phyloP scores from a whole-genome alignment of 495 filamentous ascomycete genomes.

The Trichoderma reesei region DNA sequence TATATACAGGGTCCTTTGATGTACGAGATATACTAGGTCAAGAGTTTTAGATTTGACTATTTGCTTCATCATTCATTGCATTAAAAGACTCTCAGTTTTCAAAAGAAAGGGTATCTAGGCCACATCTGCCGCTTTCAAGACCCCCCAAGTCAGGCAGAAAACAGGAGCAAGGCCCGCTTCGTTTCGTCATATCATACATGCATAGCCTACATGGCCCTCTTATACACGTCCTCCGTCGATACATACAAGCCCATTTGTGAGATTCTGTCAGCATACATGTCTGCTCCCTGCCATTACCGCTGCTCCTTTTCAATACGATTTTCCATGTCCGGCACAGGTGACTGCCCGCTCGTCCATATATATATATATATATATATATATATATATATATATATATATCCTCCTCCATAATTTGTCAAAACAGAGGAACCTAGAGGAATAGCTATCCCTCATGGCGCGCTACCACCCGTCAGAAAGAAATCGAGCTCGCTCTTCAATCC shows the following conservation, averaged over 20 bases:
- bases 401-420: background rate
- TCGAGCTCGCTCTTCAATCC: conserved; percentile 56
- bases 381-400: no score
- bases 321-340: no score
- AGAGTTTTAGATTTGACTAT: no score
- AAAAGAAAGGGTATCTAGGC: no score
- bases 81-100: no score
- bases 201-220: background rate
- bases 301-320: background rate
- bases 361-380: no score
- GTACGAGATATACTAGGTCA: background rate
- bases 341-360: no score
- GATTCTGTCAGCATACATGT: background rate
- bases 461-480: conserved; percentile 50
- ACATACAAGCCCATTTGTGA: background rate
- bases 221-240: background rate
- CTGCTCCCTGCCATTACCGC: background rate
- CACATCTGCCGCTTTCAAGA: no score
- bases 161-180: background rate
- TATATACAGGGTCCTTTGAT: background rate
- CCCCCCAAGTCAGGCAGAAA: background rate
- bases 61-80: no score
- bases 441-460: background rate
- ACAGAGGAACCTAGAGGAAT: background rate
- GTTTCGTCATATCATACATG: background rate